Base-by-base conservation (phyloP, 2,329 filamentous ascomycete genomes). In the Claviceps sp. region DNA sequence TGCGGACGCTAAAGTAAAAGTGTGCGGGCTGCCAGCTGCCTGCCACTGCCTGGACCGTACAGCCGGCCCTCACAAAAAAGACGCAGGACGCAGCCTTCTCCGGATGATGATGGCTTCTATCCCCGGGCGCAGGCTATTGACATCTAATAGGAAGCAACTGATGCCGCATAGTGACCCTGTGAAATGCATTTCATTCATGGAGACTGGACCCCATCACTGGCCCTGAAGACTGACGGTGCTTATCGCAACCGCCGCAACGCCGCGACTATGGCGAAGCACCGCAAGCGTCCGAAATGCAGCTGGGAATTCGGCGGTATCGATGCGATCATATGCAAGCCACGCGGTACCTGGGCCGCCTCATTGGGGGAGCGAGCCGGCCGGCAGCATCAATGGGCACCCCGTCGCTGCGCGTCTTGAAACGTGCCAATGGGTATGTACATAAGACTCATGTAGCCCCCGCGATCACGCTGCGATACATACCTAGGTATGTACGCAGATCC, bases 291-390 rank as follows among this genome's bases (percentile, higher is more conserved):
- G 30, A 34, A 34, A 34, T 34, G 9, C 50, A 52, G 16, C 54
- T 59, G 61, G 61, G 55, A 26, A 40, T 51, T 62, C 61, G 61
- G 61, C 61, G 61, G 59, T 57, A 57, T 63, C 61, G 60, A 61
- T 50, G 16, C 13, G 7, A 26, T 26, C 43, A 14, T 26, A 8
- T 20, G 40, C 40, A 42, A 42, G 40, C 40, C 40, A 42, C n/a
- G 18, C 41, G 8, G 7, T 18, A 8, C 38, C 38, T n/a, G 7
- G 38, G 7, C 38, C n/a, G 18, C 18, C 41, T 22, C 18, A 22
- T 42, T 18, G 13, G 20, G n/a, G 13, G 13, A 24, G 45, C 45
- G 30, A 47, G n/a, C 20, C 18, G 45, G 18, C 30, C 30, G 26
- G 37, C 20, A 14, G 30, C 30, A 37, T 37, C 45, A 22, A 8